A percentile compares a stretch with the other conserved stretches of the same genome.
phyloP scores from a whole-genome alignment of 129 eudicot genomes.

The Oenanthe sinensis region DNA sequence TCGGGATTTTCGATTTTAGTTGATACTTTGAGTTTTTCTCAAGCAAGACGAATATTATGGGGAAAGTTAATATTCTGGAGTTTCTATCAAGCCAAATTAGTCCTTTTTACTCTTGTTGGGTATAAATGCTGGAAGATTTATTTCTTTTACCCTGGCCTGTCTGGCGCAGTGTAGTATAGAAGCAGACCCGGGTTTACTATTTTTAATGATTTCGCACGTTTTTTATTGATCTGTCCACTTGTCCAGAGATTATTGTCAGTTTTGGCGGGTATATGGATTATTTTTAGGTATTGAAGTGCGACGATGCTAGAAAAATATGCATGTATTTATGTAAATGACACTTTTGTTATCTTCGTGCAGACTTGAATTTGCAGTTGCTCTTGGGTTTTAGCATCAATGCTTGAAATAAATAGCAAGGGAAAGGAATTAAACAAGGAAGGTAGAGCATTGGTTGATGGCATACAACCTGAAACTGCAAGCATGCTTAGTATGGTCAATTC shows the following conservation, averaged over 20 bases:
- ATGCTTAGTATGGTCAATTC: slow-evolving; percentile 35
- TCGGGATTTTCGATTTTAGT: neutral
- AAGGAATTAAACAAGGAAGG: slow-evolving; percentile 10
- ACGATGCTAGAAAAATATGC: neutral
- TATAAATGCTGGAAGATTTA: neutral
- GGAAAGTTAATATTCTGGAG: neutral
- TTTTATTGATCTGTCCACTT: neutral
- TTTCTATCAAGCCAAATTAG: neutral
- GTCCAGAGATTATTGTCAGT: neutral
- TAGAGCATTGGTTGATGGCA: slow-evolving; percentile 18
- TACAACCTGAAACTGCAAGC: slow-evolving; percentile 22
- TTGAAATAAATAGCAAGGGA: slow-evolving; percentile 9
- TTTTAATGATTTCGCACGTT: neutral
- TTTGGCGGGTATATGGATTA: neutral
- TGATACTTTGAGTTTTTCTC: neutral
- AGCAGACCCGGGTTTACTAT: neutral
- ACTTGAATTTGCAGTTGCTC: slow-evolving; percentile 20
- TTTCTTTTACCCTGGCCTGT: neutral
- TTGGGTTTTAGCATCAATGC: slow-evolving; percentile 5
- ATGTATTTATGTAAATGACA: neutral
- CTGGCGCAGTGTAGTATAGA: neutral
- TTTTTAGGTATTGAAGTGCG: neutral
- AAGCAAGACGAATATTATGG: neutral
- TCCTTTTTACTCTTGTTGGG: neutral
- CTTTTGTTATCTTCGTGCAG: slow-evolving; percentile 14